Evolutionary conservation across 2,329 filamentous ascomycete species (phyloP).

Genomic region (Pseudogymnoascus sp.): DNA sequence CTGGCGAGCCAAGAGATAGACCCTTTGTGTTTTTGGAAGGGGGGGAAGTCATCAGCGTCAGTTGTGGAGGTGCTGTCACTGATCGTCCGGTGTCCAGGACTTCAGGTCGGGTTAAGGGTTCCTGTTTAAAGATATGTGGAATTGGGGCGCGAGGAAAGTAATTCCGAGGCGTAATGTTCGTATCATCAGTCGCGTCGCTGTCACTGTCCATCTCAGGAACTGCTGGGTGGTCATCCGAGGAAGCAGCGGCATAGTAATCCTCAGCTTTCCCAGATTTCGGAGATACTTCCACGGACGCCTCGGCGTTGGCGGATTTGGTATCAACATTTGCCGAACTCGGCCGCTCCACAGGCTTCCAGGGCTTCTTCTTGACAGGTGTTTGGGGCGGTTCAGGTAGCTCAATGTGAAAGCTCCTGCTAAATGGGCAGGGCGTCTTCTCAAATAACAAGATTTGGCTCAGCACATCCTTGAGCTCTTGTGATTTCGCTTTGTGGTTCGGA

Average conservation of each 20-base stretch:
- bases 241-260: neutral
- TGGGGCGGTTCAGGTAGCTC: slow-evolving; percentile 62
- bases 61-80: slow-evolving; percentile 34
- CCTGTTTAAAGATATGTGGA: slow-evolving; percentile 24
- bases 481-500: slow-evolving; percentile 55
- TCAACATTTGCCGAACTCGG: slow-evolving; percentile 31
- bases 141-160: slow-evolving; percentile 25
- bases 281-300: neutral
- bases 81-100: slow-evolving; percentile 30
- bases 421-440: slow-evolving; percentile 83
- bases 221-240: neutral
- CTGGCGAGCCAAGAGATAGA: neutral
- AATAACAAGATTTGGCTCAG: slow-evolving; percentile 70
- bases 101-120: slow-evolving; percentile 23
- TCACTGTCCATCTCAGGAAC: slow-evolving; percentile 12
- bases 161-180: slow-evolving; percentile 20
- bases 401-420: slow-evolving; percentile 68
- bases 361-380: slow-evolving; percentile 57
- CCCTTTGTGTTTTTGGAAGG: slow-evolving; percentile 30
- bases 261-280: neutral
- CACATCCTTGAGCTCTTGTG: slow-evolving; percentile 61
- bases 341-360: slow-evolving; percentile 57
- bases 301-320: neutral
- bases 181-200: slow-evolving; percentile 25
- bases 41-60: slow-evolving; percentile 37